Conservation (phyloP, 805 yeast species). For the Ogataea chonburiensis region DNA sequence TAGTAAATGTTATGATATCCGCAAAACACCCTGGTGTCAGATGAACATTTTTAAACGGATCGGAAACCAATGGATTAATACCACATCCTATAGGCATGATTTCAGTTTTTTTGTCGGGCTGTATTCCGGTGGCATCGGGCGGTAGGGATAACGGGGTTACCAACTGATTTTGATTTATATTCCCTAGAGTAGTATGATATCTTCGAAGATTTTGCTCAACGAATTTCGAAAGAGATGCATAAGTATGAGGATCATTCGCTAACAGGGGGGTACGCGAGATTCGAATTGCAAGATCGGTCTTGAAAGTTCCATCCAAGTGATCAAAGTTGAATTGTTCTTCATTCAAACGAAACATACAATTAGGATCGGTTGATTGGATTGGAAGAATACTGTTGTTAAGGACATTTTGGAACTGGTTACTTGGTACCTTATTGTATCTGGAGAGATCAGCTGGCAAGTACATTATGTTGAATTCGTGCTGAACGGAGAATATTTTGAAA, state of each 20-base stretch:
- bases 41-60: slow-evolving; percentile 51
- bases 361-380: slow-evolving; percentile 36
- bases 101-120: slow-evolving; percentile 34
- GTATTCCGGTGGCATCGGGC: slow-evolving; percentile 33
- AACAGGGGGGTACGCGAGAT: slow-evolving; percentile 39
- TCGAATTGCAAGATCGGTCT: slow-evolving; percentile 33
- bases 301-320: slow-evolving; percentile 32
- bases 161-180: slow-evolving; percentile 37
- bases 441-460: slow-evolving; percentile 35
- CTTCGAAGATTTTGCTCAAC: slow-evolving; percentile 42
- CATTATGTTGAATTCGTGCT: slow-evolving; percentile 25
- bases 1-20: slow-evolving; percentile 25
- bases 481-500: background rate
- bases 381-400: slow-evolving; percentile 33
- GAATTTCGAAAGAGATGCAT: slow-evolving; percentile 51
- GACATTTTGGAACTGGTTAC: slow-evolving; percentile 29
- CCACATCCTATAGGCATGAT: slow-evolving; percentile 48
- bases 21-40: slow-evolving; percentile 54
- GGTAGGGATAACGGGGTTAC: slow-evolving; percentile 40
- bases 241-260: slow-evolving; percentile 46
- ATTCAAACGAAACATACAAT: slow-evolving; percentile 29
- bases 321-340: slow-evolving; percentile 35
- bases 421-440: slow-evolving; percentile 26
- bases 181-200: slow-evolving; percentile 36
- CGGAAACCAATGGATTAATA: slow-evolving; percentile 51